Evolutionary conservation across 2,329 filamentous ascomycete species (phyloP).

Genomic region (Fusarium dimerum): DNA sequence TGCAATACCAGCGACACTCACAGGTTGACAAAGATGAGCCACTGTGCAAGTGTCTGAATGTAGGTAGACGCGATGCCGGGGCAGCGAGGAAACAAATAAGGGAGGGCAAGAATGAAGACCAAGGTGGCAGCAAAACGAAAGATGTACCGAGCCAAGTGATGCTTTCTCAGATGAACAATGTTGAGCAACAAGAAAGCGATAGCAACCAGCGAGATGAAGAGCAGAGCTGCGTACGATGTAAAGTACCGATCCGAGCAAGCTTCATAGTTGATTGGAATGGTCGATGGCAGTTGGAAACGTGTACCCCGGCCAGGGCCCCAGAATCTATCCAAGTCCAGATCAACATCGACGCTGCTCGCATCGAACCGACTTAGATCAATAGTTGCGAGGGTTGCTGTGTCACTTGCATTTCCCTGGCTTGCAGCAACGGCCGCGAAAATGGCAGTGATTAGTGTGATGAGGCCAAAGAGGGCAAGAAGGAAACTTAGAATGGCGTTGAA

Average conservation of each 20-base stretch:
- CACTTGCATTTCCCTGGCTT: too few relatives aligned
- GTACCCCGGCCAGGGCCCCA: too few relatives aligned
- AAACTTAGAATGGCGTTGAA: constrained; percentile 11
- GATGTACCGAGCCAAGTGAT: constrained; percentile 21
- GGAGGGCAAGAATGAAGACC: constrained; percentile 16
- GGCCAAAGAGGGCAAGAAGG: constrained; percentile 20
- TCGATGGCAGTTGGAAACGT: too few relatives aligned
- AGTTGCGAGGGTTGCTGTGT: too few relatives aligned
- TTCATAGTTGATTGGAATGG: background rate
- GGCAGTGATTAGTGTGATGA: constrained; percentile 24
- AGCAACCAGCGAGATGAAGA: constrained; percentile 11
- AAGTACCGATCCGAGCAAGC: too few relatives aligned
- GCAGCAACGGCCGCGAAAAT: constrained; percentile 16
- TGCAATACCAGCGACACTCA: constrained; percentile 13
- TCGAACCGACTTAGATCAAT: too few relatives aligned
- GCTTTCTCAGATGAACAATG: constrained; percentile 5
- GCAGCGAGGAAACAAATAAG: constrained; percentile 1
- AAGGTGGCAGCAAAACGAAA: constrained; percentile 26
- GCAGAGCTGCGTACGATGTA: constrained; percentile 4
- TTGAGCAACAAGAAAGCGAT: constrained; percentile 14
- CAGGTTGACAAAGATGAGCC: constrained; percentile 22
- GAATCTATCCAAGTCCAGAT: too few relatives aligned
- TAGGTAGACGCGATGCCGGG: background rate
- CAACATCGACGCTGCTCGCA: too few relatives aligned
- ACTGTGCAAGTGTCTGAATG: background rate